phyloP scores from a whole-genome alignment of 176 grass and related monocot species.

The barley (Hordeum vulgare) region MorexV3_pseudomolecules_assembly NC_058520.1:11212142-11212641 shows the following conservation, averaged over 20 bases:
- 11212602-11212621: too few relatives aligned
- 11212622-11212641: too few relatives aligned
- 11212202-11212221: conserved; percentile 50
- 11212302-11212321: conserved; percentile 93
- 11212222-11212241: conserved; percentile 91
- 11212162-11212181: conserved; percentile 59
- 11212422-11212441: conserved; percentile 50
- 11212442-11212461: conserved; percentile 75
- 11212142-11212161: conserved; percentile 48
- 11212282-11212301: conserved; percentile 28
- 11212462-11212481: neutral
- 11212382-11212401: conserved; percentile 22
- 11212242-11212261: conserved; percentile 81
- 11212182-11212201: conserved; percentile 12
- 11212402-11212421: conserved; percentile 56
- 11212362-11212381: neutral
- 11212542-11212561: conserved; percentile 22
- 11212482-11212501: conserved; percentile 34
- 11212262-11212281: conserved; percentile 32
- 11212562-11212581: conserved; percentile 16
- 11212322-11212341: conserved; percentile 41
- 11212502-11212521: conserved; percentile 48
- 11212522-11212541: conserved; percentile 74
- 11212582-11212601: too few relatives aligned
- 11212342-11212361: conserved; percentile 33